Evolutionary conservation across 75 land plant genomes (phyloP).

Genomic region (Selaginella moellendorffii): DNA sequence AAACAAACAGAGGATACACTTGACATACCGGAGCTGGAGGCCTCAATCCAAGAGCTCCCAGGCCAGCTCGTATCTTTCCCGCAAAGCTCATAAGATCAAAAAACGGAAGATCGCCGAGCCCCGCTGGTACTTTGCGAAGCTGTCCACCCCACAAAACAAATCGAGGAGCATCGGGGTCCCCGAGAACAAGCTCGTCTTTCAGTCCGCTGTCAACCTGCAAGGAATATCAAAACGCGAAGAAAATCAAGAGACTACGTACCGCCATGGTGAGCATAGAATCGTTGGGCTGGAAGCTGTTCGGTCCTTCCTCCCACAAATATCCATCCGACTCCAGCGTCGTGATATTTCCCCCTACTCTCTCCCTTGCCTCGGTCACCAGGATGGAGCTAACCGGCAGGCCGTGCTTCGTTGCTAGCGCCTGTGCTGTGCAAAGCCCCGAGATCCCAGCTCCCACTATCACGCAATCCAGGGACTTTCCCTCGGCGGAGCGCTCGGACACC

Average conservation of each 20-base stretch:
- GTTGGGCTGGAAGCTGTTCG: conserved; percentile 93
- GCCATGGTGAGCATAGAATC: conserved; percentile 75
- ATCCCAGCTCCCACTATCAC: conserved; percentile 87
- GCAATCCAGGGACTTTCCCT: conserved; percentile 39
- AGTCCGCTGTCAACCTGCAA: conserved; percentile 81
- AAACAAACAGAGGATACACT: background rate
- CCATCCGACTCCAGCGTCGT: conserved; percentile 65
- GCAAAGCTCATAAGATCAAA: conserved; percentile 85
- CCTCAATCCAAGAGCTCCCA: conserved; percentile 81
- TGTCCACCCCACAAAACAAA: conserved; percentile 88
- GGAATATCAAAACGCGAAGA: background rate
- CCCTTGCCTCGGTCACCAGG: conserved; percentile 72
- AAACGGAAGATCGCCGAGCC: conserved; percentile 58
- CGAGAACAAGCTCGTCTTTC: conserved; percentile 86
- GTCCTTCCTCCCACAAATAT: conserved; percentile 95
- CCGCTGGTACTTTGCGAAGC: conserved; percentile 82
- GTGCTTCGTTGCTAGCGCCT: conserved; percentile 56
- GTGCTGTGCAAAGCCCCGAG: conserved; percentile 80
- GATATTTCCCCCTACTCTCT: conserved; percentile 84
- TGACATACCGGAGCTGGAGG: conserved; percentile 76
- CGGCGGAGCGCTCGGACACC: background rate
- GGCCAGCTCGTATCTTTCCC: conserved; percentile 84
- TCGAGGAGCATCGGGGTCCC: conserved; percentile 87
- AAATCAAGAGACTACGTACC: conserved; percentile 22
- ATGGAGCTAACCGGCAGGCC: conserved; percentile 21